Base-by-base conservation (phyloP, 1,139 yeast genomes). In the Chernovozyma aurita region DNA sequence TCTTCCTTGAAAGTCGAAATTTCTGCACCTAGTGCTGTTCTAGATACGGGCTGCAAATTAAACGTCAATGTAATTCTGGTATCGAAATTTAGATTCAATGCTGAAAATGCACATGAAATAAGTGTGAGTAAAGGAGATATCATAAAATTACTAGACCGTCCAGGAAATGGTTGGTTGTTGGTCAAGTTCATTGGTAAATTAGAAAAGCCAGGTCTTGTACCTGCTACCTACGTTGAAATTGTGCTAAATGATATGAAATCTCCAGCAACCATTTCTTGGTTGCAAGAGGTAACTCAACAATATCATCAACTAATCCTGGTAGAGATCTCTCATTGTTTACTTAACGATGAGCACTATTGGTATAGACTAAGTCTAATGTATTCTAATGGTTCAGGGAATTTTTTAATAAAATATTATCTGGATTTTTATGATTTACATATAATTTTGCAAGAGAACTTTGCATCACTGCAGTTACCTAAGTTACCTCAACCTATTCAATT, bases 151-250 rank as follows among this genome's bases (percentile, higher is more conserved):
- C 45, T 69, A 28, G 70, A 65, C 37, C 47, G 63, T 21, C 63
- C 60, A 6, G 63, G 64, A 3, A 59, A 63, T 40, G 75, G 74
- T 2, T 69, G 75, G 75, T 43, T 69, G 4, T 48, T 66, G 40
- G 74, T 68, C 30, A 67, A 69, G 42, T 65, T 57, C 35, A 59
- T 69, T 38, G 73, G 69, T 42, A 59, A 59, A 39, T 43, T 69
- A 26, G 43, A 46, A 9, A 43, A 46, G 4, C 68, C 70, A 2
- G 75, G 74, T 0, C 45, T 69, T 27, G 61, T 69, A 4, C 75
- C 73, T 4, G 70, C 73, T 2, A 50, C 56, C 24, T 68, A 67
- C 42, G 70, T 65, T n/a, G 73, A 66, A 39, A 68, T 69, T 31
- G 73, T 70, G n/a, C 57, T 66, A 18, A 68, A 68, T 42, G 73